These are phyloP conservation scores for Penicillium fimorum DNA, from an alignment of 495 filamentous ascomycete genomes.

Conservation along the genomic window DNA sequence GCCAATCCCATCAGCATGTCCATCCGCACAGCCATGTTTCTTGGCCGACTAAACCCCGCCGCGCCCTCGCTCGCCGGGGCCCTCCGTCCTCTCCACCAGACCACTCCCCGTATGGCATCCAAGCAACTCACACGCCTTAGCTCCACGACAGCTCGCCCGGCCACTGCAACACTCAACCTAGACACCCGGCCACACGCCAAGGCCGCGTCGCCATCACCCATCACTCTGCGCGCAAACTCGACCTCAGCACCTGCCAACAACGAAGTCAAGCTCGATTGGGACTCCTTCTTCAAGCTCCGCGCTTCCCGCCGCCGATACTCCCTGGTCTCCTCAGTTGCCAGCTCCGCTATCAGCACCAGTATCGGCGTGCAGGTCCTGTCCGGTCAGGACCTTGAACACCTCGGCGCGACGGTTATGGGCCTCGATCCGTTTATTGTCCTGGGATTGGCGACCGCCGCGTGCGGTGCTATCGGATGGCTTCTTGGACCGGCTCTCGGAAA, in stretches of 20 bases:
- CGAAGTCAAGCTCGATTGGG: conserved; percentile 70
- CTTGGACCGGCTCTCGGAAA: conserved; percentile 77
- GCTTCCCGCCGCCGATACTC: conserved; percentile 79
- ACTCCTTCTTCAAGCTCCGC: conserved; percentile 89
- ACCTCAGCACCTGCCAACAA: conserved; percentile 29
- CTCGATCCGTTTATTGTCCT: conserved; percentile 85
- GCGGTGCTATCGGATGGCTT: conserved; percentile 79
- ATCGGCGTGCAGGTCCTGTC: conserved; percentile 63
- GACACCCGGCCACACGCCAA: conserved; percentile 22
- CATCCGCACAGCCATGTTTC: conserved; percentile 31
- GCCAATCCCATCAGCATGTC: conserved; percentile 28
- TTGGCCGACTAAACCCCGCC: conserved; percentile 27
- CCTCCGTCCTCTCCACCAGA: conserved; percentile 14
- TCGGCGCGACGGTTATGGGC: conserved; percentile 66
- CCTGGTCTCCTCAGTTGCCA: conserved; percentile 69
- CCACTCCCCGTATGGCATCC: conserved; percentile 15
- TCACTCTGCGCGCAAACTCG: conserved; percentile 39
- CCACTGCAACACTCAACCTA: conserved; percentile 15
- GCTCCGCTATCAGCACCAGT: conserved; percentile 54
- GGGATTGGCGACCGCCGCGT: conserved; percentile 70
- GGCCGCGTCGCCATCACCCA: conserved; percentile 23
- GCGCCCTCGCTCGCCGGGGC: conserved; percentile 24
- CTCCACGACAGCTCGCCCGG: conserved; percentile 19
- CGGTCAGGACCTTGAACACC: conserved; percentile 62
- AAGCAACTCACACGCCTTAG: conserved; percentile 21